phyloP scores from a whole-genome alignment of 176 grass and related monocot species.

The Lolium rigidum region DNA sequence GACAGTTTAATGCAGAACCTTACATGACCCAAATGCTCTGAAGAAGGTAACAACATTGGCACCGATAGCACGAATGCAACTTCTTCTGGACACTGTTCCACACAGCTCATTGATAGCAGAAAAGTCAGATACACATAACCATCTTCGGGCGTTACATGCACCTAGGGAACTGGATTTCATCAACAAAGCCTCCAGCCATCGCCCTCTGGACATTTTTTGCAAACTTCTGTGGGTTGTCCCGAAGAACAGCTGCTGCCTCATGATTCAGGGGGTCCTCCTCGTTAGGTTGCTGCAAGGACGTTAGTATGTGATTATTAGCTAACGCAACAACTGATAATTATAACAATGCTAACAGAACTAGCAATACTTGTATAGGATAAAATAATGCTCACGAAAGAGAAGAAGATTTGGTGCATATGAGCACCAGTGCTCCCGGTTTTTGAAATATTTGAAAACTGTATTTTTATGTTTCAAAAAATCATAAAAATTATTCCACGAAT shows the following conservation, averaged over 20 bases:
- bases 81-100: not conserved
- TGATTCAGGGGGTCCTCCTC: conserved; percentile 84
- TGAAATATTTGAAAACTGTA: too few species aligned
- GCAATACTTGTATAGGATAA: not conserved
- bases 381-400: not conserved
- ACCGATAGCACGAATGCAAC: not conserved
- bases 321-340: not conserved
- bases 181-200: conserved; percentile 73
- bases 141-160: conserved; percentile 49
- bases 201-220: conserved; percentile 75
- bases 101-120: not conserved
- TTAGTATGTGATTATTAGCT: conserved; percentile 15
- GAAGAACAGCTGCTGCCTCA: conserved; percentile 67
- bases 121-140: not conserved
- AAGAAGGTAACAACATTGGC: not conserved
- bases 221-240: conserved; percentile 74
- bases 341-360: not conserved
- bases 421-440: too few species aligned
- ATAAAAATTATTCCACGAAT: too few species aligned
- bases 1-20: not conserved
- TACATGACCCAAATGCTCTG: not conserved
- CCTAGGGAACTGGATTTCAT: conserved; percentile 65
- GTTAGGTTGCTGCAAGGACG: conserved; percentile 71
- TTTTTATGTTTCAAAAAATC: too few species aligned
- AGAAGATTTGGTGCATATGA: too few species aligned